These are phyloP conservation scores for Pneumocystis oryctolagi DNA, from an alignment of 1,139 yeast genomes.

Conservation along the genomic window DNA sequence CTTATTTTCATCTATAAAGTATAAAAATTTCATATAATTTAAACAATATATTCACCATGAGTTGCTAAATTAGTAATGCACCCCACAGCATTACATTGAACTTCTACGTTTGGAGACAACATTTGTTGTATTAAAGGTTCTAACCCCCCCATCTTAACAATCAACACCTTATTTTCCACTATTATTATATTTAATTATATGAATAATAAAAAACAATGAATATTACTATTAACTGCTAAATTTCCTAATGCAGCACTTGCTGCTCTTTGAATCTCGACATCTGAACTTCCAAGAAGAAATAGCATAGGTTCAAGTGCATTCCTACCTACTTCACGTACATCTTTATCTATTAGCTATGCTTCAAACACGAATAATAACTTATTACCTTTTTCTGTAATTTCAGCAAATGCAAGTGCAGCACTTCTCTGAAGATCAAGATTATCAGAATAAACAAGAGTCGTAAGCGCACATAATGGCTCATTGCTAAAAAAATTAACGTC, in stretches of 20 bases:
- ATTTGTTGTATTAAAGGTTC: constrained; percentile 92
- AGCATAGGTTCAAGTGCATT: constrained; percentile 89
- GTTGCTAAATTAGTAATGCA: constrained; percentile 96
- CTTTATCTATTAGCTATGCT: constrained; percentile 20
- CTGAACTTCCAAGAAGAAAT: constrained; percentile 70
- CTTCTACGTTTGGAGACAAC: constrained; percentile 95
- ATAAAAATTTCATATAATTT: not conserved
- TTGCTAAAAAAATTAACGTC: constrained; percentile 71
- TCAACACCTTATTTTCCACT: constrained; percentile 72
- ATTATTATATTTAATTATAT: not conserved
- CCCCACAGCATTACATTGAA: constrained; percentile 97
- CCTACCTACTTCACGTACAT: constrained; percentile 74
- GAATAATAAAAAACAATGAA: not conserved
- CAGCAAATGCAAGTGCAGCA: constrained; percentile 97
- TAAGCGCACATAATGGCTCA: constrained; percentile 72
- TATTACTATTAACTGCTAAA: constrained; percentile 64
- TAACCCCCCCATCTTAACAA: constrained; percentile 95
- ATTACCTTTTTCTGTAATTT: constrained; percentile 69
- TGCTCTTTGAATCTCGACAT: constrained; percentile 91
- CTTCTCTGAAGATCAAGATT: constrained; percentile 89
- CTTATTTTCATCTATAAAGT: constrained; percentile 60
- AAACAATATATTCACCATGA: constrained; percentile 28
- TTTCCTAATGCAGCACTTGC: constrained; percentile 98
- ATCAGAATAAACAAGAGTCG: constrained; percentile 86
- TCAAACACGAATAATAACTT: not conserved